Conservation (phyloP, 345 rosid genomes). For the Excoecaria cochinchinensis region DNA sequence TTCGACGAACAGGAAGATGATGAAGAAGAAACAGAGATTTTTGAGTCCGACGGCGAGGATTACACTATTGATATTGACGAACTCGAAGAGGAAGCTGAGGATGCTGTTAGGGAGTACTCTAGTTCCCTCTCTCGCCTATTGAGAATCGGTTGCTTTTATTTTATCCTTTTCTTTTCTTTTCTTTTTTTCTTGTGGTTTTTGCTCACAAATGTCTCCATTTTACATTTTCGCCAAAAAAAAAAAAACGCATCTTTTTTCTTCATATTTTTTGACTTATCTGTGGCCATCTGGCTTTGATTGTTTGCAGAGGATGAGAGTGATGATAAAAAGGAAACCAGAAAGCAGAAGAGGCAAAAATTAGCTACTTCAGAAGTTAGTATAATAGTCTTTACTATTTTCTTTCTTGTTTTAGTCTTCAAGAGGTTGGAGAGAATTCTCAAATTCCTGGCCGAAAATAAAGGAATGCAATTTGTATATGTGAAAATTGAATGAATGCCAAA, state of each 20-base stretch:
- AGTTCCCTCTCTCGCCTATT: conserved; percentile 59
- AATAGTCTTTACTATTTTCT: neutral
- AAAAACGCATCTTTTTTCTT: too few species aligned
- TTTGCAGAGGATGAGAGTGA: conserved; percentile 57
- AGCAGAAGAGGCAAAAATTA: conserved; percentile 45
- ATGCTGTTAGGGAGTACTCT: conserved; percentile 58
- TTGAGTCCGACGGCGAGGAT: conserved; percentile 26
- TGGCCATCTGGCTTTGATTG: neutral
- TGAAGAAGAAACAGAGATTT: conserved; percentile 5
- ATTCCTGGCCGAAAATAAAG: neutral
- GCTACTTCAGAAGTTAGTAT: conserved; percentile 40
- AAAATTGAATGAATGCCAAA: neutral
- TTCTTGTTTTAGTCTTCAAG: neutral
- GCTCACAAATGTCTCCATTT: neutral
- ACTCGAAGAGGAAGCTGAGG: conserved; percentile 70
- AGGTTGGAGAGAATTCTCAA: neutral
- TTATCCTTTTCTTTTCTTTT: neutral
- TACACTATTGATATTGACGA: conserved; percentile 46
- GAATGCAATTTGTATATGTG: neutral
- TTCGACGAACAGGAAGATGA: conserved; percentile 19
- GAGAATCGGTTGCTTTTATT: conserved; percentile 44
- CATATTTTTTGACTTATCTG: neutral
- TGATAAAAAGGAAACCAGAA: conserved; percentile 50
- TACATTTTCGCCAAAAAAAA: neutral
- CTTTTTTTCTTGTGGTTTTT: neutral